Conservation (phyloP, 2,329 filamentous ascomycete species). For the Beauveria bassiana region DNA sequence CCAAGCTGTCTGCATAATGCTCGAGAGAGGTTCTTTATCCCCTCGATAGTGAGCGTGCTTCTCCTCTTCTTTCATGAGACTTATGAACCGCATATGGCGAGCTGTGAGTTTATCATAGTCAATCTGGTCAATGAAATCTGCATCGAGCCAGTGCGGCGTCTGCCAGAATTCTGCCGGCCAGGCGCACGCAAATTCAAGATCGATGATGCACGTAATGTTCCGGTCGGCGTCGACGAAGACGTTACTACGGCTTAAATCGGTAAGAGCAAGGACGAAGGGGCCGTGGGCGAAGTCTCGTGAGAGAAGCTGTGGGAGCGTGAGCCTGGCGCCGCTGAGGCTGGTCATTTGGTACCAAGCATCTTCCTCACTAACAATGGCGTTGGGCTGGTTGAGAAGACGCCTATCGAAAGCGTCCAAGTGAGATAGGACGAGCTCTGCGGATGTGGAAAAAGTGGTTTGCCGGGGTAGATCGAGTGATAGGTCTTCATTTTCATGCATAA, state of each 20-base stretch:
- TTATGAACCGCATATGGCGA: no score
- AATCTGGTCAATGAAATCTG: no score
- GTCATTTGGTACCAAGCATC: slow-evolving; percentile 20
- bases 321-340: slow-evolving; percentile 18
- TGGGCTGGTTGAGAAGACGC: not conserved
- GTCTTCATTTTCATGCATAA: slow-evolving; percentile 19
- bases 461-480: not conserved
- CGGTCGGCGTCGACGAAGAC: no score
- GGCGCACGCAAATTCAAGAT: no score
- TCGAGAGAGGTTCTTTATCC: no score
- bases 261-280: slow-evolving; percentile 27
- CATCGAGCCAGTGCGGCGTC: no score
- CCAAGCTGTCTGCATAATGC: no score
- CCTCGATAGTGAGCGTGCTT: no score
- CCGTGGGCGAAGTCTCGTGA: slow-evolving; percentile 17
- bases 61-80: no score
- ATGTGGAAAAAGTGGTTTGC: not conserved
- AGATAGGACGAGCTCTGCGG: not conserved
- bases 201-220: no score
- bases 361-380: not conserved
- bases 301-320: slow-evolving; percentile 13
- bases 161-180: no score
- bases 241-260: slow-evolving; percentile 21
- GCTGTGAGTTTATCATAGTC: no score
- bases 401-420: not conserved